phyloP scores from a whole-genome alignment of 495 filamentous ascomycete genomes.

The Tuber melanosporum region DNA sequence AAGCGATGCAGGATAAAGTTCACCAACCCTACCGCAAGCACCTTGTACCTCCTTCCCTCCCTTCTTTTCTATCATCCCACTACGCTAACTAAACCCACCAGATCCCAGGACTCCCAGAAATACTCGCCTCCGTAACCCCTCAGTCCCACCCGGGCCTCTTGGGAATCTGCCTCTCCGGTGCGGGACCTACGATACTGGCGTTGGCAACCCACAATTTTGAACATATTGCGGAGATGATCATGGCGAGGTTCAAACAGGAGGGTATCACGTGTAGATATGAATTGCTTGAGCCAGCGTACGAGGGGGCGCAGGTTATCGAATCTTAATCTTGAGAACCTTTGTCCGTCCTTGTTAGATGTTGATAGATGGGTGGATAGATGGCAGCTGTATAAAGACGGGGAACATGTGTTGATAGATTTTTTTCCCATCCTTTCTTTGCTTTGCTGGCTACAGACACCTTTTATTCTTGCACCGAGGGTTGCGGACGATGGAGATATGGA shows the following conservation, averaged over 20 bases:
- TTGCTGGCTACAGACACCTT: background rate
- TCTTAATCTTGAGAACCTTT: slow-evolving; percentile 13
- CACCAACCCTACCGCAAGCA: slow-evolving; percentile 89
- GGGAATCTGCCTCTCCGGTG: slow-evolving; percentile 87
- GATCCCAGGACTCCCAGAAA: slow-evolving; percentile 85
- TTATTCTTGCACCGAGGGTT: background rate
- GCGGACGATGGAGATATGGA: background rate
- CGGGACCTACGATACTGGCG: slow-evolving; percentile 88
- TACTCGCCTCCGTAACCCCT: slow-evolving; percentile 78
- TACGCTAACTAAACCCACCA: slow-evolving; percentile 7
- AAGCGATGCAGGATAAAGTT: slow-evolving; percentile 95
- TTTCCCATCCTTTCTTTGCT: background rate
- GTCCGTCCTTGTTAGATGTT: background rate
- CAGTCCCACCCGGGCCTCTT: slow-evolving; percentile 76
- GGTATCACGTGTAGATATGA: slow-evolving; percentile 78
- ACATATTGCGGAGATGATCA: slow-evolving; percentile 69
- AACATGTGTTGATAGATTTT: background rate
- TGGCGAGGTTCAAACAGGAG: slow-evolving; percentile 59
- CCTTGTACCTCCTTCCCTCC: slow-evolving; percentile 44
- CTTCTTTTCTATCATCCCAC: background rate
- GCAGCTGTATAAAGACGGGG: background rate
- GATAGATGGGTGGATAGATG: background rate
- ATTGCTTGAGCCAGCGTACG: slow-evolving; percentile 77
- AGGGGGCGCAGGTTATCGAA: slow-evolving; percentile 63
- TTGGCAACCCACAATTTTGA: slow-evolving; percentile 83